phyloP scores from a whole-genome alignment of 2,329 filamentous ascomycete species.

The Scedosporium minutisporum region DNA sequence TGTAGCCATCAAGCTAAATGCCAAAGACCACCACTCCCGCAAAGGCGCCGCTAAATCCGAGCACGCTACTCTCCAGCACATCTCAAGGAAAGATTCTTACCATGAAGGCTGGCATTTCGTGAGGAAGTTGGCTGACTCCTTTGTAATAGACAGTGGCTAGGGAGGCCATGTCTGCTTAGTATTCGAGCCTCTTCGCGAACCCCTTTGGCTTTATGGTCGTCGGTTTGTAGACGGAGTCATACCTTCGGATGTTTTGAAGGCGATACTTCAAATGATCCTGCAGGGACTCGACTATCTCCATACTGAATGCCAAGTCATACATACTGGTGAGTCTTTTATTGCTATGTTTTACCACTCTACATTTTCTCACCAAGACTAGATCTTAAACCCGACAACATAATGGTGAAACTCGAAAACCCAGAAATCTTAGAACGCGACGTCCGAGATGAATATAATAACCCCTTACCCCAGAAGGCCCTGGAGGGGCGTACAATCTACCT shows the following conservation, averaged over 20 bases:
- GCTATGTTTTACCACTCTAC: not conserved
- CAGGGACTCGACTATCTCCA: slow-evolving; percentile 16
- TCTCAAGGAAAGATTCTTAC: slow-evolving; percentile 6
- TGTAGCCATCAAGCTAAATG: slow-evolving; percentile 15
- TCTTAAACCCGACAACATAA: slow-evolving; percentile 14
- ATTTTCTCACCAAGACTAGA: slow-evolving; percentile 8
- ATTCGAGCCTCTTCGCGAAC: slow-evolving; percentile 12
- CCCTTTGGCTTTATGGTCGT: slow-evolving; percentile 14
- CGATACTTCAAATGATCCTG: slow-evolving; percentile 14
- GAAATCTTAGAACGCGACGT: slow-evolving; percentile 12
- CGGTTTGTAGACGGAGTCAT: slow-evolving; percentile 13
- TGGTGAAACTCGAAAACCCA: slow-evolving; percentile 12
- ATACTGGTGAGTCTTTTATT: slow-evolving; percentile 11
- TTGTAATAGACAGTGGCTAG: slow-evolving; percentile 6
- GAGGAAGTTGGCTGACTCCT: slow-evolving; percentile 11
- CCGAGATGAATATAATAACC: slow-evolving; percentile 12
- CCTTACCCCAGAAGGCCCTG: slow-evolving; percentile 13
- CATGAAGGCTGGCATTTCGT: slow-evolving; percentile 14
- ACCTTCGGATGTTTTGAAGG: slow-evolving; percentile 12
- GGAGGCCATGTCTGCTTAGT: slow-evolving; percentile 13
- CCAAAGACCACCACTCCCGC: not conserved
- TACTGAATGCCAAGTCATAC: slow-evolving; percentile 13
- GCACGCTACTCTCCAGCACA: slow-evolving; percentile 10
- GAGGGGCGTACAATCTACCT: slow-evolving; percentile 13
- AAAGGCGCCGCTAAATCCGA: slow-evolving; percentile 9